phyloP scores from a whole-genome alignment of 257 asterid genomes.

The Ilex aquifolium region DNA sequence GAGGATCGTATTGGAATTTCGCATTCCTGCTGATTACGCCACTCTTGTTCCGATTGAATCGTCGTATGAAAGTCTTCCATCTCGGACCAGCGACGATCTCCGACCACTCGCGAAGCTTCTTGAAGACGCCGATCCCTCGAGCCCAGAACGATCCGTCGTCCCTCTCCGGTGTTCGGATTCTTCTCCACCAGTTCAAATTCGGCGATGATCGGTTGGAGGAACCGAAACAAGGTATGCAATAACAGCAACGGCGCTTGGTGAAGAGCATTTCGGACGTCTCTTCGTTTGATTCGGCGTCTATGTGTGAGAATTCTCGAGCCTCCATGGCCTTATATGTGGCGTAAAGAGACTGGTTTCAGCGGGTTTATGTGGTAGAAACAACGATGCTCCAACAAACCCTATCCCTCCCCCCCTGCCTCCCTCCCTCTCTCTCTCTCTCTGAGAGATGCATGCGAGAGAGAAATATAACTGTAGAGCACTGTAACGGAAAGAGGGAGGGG shows the following conservation, averaged over 20 bases:
- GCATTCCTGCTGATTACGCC: slow-evolving; percentile 18
- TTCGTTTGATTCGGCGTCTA: slow-evolving; percentile 21
- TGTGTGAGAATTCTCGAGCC: slow-evolving; percentile 29
- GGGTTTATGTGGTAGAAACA: neutral
- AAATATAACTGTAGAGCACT: neutral
- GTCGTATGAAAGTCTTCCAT: slow-evolving; percentile 82
- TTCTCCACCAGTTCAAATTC: slow-evolving; percentile 48
- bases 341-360: neutral
- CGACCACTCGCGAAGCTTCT: slow-evolving; percentile 80
- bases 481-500: neutral
- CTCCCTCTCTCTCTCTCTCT: neutral
- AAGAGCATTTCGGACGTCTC: slow-evolving; percentile 31
- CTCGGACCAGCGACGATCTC: slow-evolving; percentile 83
- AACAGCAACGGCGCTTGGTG: slow-evolving; percentile 45
- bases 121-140: slow-evolving; percentile 47
- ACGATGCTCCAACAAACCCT: too few species aligned
- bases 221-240: slow-evolving; percentile 34
- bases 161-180: slow-evolving; percentile 22
- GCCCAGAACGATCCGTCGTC: slow-evolving; percentile 34
- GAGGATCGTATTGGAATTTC: slow-evolving; percentile 63
- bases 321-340: slow-evolving; percentile 27
- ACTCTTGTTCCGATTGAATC: slow-evolving; percentile 67
- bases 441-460: neutral
- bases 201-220: slow-evolving; percentile 17
- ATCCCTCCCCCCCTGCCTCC: neutral